These are phyloP conservation scores for Periconia digitata DNA, from an alignment of 2,329 filamentous ascomycete genomes.

Conservation along the genomic window DNA sequence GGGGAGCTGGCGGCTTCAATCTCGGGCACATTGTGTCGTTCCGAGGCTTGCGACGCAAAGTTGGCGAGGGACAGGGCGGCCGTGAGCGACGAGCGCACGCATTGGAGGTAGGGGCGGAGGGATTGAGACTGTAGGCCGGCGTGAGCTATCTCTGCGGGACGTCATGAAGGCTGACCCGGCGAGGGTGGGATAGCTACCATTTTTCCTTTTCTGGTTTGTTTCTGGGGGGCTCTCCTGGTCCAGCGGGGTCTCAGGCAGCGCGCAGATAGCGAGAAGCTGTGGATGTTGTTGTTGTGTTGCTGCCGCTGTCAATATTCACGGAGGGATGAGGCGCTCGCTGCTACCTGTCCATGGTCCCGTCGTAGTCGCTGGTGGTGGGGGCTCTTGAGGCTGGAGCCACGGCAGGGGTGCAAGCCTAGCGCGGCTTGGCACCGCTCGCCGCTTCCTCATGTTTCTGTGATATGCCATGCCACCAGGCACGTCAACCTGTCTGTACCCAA, in stretches of 20 bases:
- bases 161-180: not conserved
- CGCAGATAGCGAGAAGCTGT: too few species aligned
- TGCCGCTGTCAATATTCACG: constrained; percentile 31
- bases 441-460: constrained; percentile 33
- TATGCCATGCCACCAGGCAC: constrained; percentile 22
- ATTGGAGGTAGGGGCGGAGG: constrained; percentile 92
- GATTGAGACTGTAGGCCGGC: constrained; percentile 79
- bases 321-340: not conserved
- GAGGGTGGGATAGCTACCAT: constrained; percentile 27
- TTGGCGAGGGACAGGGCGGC: constrained; percentile 92
- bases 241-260: too few species aligned
- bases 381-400: constrained; percentile 26
- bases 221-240: constrained; percentile 13
- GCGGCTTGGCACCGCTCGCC: constrained; percentile 11
- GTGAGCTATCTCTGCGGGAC: constrained; percentile 25
- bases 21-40: constrained; percentile 97
- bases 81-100: constrained; percentile 90
- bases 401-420: constrained; percentile 21
- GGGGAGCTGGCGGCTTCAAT: constrained; percentile 92
- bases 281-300: too few species aligned
- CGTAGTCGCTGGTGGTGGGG: constrained; percentile 19
- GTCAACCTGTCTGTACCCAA: too few species aligned
- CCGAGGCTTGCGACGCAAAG: constrained; percentile 95
- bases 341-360: not conserved
- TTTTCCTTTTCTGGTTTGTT: constrained; percentile 11